Base-by-base conservation (phyloP, 768 basidiomycete species). In the Phaeotremella skinneri region DNA sequence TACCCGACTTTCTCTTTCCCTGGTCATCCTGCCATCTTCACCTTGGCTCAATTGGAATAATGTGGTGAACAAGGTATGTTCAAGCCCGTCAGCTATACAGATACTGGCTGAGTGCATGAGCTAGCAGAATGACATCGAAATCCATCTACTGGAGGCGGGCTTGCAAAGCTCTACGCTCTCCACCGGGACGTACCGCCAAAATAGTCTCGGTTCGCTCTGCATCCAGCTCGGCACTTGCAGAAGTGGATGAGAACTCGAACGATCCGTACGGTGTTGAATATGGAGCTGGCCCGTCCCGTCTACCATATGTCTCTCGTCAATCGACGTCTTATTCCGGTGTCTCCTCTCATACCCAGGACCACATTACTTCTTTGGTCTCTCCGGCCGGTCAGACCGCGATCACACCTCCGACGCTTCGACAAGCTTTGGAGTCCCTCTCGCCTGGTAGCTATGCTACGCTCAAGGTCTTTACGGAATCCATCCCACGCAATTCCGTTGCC, bases 241-340 rank as follows among this genome's bases (percentile, higher is more conserved):
- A 13, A 29, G 49, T 50, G 49, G 27, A 25, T 23, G 20, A 20
- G 13, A 21, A 4, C 6, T 20, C 29, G 7, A 16, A 23, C 34
- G 64, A 51, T 13, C 59, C 57, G 13, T 66, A 59, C 29, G 64
- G 64, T 3, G 47, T 37, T 14, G 64, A 59, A 25, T 66, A 66
- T 49, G 64, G 64, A 4, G 56, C 64, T 32, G 64, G 64, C 48
- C 64, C 64, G 16, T 66, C 64, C 3, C 39, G 64, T 7, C 6
- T 45, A 6, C 43, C 43, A 6, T 45, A 45, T 21, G 21, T 9
- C 7, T 7, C 34, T 37, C 34, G 34, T 17, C 43, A 11, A 45
- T 23, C 11, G 23, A 6, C 11, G 21, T 6, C 7, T 7, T 13
- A 7, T 9, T 20, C 23, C 7, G 11, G 9, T n/a, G 9, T 39